A percentile compares a stretch with the other conserved stretches of the same genome.
Conservation (phyloP, 1,284 basidiomycete species). For the Fomes fomentarius region DNA sequence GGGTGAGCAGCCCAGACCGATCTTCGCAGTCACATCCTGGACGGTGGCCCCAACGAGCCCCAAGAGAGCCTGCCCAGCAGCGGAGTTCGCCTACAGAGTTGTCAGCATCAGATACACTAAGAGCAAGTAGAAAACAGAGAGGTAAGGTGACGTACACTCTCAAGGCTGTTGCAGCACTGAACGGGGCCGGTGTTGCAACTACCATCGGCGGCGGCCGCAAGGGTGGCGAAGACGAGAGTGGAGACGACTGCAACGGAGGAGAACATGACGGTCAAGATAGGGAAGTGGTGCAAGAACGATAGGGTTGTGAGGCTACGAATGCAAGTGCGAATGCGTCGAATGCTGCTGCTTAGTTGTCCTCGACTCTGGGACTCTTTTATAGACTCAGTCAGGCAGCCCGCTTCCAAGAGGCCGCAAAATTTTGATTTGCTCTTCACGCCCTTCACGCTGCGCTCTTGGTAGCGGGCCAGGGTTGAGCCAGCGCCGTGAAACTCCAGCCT, state of each 20-base stretch:
- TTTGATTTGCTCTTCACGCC: no score
- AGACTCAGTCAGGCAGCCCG: no score
- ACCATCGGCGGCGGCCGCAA: slow-evolving; percentile 17
- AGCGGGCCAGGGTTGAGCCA: no score
- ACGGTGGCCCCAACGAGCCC: slow-evolving; percentile 11
- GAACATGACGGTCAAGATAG: slow-evolving; percentile 11
- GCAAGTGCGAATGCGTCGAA: neutral
- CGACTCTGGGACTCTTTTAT: neutral
- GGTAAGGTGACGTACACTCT: slow-evolving; percentile 8
- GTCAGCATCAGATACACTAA: neutral
- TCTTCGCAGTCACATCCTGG: slow-evolving; percentile 10
- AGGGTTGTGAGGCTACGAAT: neutral
- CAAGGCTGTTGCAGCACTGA: slow-evolving; percentile 25
- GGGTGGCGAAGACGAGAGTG: slow-evolving; percentile 8
- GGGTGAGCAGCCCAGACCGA: slow-evolving; percentile 21
- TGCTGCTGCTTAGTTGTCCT: neutral
- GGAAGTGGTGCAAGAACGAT: neutral
- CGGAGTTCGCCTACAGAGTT: slow-evolving; percentile 9
- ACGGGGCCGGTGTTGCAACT: slow-evolving; percentile 22
- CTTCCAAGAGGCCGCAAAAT: no score
- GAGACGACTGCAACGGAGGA: slow-evolving; percentile 10
- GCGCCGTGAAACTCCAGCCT: no score
- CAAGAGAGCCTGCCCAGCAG: slow-evolving; percentile 9
- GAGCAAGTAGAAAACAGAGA: neutral
- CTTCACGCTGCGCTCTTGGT: no score